Percentiles rank a stretch among this genome's conserved stretches.
These are phyloP conservation scores for Rasamsonia emersonii DNA, from an alignment of 2,329 filamentous ascomycete genomes.

Conservation along the genomic window DNA sequence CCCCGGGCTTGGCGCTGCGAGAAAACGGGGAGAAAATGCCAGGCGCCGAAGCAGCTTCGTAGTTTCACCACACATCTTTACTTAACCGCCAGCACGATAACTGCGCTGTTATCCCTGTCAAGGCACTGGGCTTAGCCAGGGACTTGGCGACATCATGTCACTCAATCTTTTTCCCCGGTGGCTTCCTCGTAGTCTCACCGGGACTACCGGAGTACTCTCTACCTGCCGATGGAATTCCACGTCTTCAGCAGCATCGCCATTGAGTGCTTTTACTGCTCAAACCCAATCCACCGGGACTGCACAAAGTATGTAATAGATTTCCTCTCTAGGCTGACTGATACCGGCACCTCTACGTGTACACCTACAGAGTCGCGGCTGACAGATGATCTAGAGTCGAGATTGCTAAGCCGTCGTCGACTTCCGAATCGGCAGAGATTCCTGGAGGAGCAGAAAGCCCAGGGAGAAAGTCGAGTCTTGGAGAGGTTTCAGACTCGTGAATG, in stretches of 20 bases:
- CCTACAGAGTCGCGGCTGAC: no score
- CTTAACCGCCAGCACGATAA: no score
- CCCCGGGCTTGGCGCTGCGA: no score
- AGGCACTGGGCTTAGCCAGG: no score
- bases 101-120: no score
- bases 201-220: slow-evolving; percentile 13
- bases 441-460: slow-evolving; percentile 27
- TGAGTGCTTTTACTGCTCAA: slow-evolving; percentile 18
- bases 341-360: no score
- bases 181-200: slow-evolving; percentile 15
- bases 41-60: no score
- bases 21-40: no score
- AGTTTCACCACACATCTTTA: no score
- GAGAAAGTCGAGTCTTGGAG: slow-evolving; percentile 31
- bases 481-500: slow-evolving; percentile 54
- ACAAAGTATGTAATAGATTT: slow-evolving; percentile 5
- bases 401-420: slow-evolving; percentile 17
- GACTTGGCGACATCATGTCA: slow-evolving; percentile 24
- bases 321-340: not conserved
- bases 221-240: slow-evolving; percentile 28
- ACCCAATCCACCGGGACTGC: slow-evolving; percentile 7
- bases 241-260: slow-evolving; percentile 9
- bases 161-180: slow-evolving; percentile 19
- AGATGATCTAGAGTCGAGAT: slow-evolving; percentile 13
- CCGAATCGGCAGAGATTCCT: slow-evolving; percentile 25